Conservation (phyloP, 2,329 filamentous ascomycete genomes). For the Scedosporium apiospermum region DNA sequence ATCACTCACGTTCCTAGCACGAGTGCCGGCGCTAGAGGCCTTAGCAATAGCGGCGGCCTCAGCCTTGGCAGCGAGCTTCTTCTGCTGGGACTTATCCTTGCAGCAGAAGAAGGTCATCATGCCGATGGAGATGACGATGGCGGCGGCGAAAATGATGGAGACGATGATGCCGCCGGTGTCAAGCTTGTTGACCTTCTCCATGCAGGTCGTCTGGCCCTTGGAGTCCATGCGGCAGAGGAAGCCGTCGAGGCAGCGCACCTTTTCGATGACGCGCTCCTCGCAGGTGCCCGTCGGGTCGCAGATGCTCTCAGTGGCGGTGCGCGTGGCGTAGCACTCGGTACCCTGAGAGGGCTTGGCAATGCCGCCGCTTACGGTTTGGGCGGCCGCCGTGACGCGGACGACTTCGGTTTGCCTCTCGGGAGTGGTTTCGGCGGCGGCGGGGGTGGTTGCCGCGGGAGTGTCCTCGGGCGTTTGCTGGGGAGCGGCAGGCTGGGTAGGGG, state of each 20-base stretch:
- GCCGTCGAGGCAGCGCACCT: slow-evolving; percentile 30
- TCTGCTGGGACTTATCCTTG: slow-evolving; percentile 36
- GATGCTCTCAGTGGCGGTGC: slow-evolving; percentile 22
- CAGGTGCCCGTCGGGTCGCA: slow-evolving; percentile 20
- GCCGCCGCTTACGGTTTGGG: slow-evolving; percentile 7
- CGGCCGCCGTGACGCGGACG: slow-evolving; percentile 7
- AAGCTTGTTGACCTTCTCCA: slow-evolving; percentile 27
- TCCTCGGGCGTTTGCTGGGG: background rate
- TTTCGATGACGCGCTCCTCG: slow-evolving; percentile 26
- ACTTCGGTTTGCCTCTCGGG: background rate
- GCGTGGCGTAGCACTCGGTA: slow-evolving; percentile 24
- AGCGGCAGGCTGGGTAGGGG: background rate
- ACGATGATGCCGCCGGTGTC: slow-evolving; percentile 37
- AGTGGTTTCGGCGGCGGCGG: slow-evolving; percentile 4
- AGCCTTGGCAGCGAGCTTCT: slow-evolving; percentile 31
- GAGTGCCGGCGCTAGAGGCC: slow-evolving; percentile 30
- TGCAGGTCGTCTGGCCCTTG: slow-evolving; percentile 31
- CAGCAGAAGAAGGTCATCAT: slow-evolving; percentile 41
- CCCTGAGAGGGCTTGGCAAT: slow-evolving; percentile 11
- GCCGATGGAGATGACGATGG: slow-evolving; percentile 25
- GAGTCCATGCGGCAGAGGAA: slow-evolving; percentile 35
- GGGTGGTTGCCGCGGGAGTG: background rate
- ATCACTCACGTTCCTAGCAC: slow-evolving; percentile 24
- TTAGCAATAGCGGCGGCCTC: slow-evolving; percentile 42
- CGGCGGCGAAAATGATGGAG: slow-evolving; percentile 34